phyloP scores from a whole-genome alignment of 305 asterid species.

The Solanum hybrid region DNA sequence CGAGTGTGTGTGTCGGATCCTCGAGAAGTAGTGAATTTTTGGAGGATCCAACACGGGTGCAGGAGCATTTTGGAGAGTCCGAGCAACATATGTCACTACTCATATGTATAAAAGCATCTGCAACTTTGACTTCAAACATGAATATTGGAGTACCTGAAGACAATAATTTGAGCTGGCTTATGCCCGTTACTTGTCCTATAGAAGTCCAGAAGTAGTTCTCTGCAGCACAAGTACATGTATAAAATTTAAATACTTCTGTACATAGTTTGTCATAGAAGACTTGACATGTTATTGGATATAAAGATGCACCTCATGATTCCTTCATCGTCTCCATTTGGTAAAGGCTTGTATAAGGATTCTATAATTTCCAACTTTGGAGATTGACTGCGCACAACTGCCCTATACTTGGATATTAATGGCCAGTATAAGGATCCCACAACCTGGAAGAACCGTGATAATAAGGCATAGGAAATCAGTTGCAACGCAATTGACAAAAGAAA shows the following conservation, averaged over 20 bases:
- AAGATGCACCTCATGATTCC: slow-evolving; percentile 76
- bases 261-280: slow-evolving; percentile 4
- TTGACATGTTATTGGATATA: slow-evolving; percentile 4
- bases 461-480: slow-evolving; percentile 1
- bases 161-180: slow-evolving; percentile 71
- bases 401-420: slow-evolving; percentile 85
- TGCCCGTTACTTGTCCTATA: slow-evolving; percentile 53
- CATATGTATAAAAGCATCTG: neutral
- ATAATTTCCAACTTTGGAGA: slow-evolving; percentile 82
- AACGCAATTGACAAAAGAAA: neutral
- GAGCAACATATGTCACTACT: neutral
- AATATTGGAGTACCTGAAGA: slow-evolving; percentile 55
- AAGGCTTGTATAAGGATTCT: slow-evolving; percentile 70
- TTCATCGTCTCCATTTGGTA: slow-evolving; percentile 72
- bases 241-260: neutral
- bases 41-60: neutral
- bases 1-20: neutral
- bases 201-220: slow-evolving; percentile 86
- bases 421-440: slow-evolving; percentile 90
- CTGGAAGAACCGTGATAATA: slow-evolving; percentile 24
- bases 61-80: neutral
- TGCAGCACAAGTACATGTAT: slow-evolving; percentile 22
- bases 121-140: neutral
- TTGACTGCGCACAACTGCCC: slow-evolving; percentile 88
- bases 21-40: neutral